Evolutionary conservation across 2,329 filamentous ascomycete genomes (phyloP).

Genomic region (Bertia moriformis): DNA sequence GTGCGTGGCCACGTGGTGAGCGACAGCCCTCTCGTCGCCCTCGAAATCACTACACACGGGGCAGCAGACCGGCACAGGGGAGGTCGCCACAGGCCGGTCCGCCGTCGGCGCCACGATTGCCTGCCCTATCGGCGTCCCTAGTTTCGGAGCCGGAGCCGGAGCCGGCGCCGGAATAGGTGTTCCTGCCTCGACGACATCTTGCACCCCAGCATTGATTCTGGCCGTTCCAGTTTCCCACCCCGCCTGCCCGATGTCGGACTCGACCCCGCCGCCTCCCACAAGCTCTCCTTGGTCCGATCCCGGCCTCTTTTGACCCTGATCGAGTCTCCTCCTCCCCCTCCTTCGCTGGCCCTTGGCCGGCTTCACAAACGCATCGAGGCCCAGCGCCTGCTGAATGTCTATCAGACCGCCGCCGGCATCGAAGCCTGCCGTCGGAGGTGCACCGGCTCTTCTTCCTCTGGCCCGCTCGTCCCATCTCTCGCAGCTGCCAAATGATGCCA

Average conservation of each 20-base stretch:
- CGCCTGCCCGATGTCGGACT: neutral
- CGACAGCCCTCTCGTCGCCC: conserved; percentile 54
- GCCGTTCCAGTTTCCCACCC: too few species aligned
- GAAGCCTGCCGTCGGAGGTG: neutral
- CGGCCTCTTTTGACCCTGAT: too few species aligned
- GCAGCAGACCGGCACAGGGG: conserved; percentile 26
- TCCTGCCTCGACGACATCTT: too few species aligned
- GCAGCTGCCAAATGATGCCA: too few species aligned
- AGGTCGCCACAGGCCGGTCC: conserved; percentile 8
- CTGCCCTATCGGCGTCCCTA: conserved; percentile 4
- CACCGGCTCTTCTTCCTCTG: too few species aligned
- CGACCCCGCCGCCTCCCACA: conserved; percentile 5
- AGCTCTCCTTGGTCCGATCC: conserved; percentile 8
- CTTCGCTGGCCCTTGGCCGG: conserved; percentile 14
- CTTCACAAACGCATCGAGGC: conserved; percentile 34
- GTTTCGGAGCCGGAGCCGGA: conserved; percentile 5
- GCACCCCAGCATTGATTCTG: too few species aligned
- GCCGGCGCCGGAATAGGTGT: conserved; percentile 3
- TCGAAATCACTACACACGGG: conserved; percentile 54
- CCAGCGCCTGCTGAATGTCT: conserved; percentile 23
- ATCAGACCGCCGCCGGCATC: conserved; percentile 15
- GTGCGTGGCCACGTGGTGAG: conserved; percentile 49
- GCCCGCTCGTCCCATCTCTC: too few species aligned
- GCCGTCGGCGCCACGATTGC: conserved; percentile 3
- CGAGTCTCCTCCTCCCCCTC: too few species aligned